Evolutionary conservation across 2,329 filamentous ascomycete species (phyloP).

Genomic region (Hypoxylon sp.): DNA sequence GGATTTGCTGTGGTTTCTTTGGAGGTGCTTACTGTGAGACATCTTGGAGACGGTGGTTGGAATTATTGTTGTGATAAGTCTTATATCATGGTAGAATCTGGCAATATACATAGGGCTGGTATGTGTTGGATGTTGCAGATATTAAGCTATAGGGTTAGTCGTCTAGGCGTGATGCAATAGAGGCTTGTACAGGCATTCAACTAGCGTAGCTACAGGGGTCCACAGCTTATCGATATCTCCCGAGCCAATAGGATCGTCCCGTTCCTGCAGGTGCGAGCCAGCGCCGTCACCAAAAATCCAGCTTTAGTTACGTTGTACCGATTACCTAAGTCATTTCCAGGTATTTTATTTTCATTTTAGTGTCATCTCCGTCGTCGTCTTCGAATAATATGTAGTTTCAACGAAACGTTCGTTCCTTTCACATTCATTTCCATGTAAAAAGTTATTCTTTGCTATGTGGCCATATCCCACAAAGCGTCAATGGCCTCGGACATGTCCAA

Average conservation of each 20-base stretch:
- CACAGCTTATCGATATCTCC: conserved; percentile 14
- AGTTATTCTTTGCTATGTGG: conserved; percentile 35
- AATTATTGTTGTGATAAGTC: background rate
- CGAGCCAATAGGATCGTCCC: conserved; percentile 30
- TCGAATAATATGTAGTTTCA: conserved; percentile 28
- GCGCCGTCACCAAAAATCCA: conserved; percentile 9
- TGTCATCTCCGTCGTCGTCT: conserved; percentile 10
- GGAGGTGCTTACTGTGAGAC: conserved; percentile 61
- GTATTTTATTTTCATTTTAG: background rate
- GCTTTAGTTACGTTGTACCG: conserved; percentile 23
- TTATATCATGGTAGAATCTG: background rate
- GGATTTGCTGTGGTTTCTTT: background rate
- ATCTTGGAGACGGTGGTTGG: conserved; percentile 51
- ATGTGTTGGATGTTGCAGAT: conserved; percentile 1
- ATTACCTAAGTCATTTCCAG: conserved; percentile 12
- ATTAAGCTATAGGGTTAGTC: background rate
- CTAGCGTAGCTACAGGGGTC: conserved; percentile 21
- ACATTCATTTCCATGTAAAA: conserved; percentile 8
- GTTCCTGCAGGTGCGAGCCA: conserved; percentile 32
- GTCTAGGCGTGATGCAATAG: conserved; percentile 25
- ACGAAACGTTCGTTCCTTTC: background rate
- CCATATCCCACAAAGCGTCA: conserved; percentile 15
- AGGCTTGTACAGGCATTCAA: background rate
- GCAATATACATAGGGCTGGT: background rate
- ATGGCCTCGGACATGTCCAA: conserved; percentile 45